Evolutionary conservation across 2,329 filamentous ascomycete species (phyloP).

Genomic region (Sporothrix variecibatus): DNA sequence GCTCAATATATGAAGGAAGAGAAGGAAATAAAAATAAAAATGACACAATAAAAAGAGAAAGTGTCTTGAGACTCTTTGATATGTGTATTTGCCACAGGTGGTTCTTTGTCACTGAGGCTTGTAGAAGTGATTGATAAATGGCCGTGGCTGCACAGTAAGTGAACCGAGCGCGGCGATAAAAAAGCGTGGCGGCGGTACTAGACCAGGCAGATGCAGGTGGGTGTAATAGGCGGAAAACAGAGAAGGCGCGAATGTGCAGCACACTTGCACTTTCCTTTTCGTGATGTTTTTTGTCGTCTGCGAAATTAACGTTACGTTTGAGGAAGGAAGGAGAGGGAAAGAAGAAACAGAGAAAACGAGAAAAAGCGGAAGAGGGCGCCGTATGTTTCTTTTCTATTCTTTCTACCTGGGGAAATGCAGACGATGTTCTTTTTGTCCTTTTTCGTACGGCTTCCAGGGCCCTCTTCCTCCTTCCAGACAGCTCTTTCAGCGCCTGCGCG

Average conservation of each 20-base stretch:
- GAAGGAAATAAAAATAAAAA: neutral
- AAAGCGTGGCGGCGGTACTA: conserved; percentile 12
- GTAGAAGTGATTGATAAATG: neutral
- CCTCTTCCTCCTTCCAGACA: neutral
- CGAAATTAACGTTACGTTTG: neutral
- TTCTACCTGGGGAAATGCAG: conserved; percentile 11
- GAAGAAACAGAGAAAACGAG: conserved; percentile 10
- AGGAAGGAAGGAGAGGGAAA: neutral
- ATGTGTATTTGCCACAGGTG: neutral
- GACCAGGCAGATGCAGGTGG: neutral
- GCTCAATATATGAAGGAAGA: neutral
- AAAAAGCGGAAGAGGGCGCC: conserved; percentile 11
- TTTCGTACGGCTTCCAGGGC: conserved; percentile 4
- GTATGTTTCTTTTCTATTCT: conserved; percentile 26
- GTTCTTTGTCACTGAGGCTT: conserved; percentile 6
- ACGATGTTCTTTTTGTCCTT: conserved; percentile 16
- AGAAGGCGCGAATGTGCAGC: neutral
- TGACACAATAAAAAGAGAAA: neutral
- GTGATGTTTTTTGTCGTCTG: neutral
- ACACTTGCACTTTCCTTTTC: conserved; percentile 8
- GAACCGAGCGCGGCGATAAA: neutral
- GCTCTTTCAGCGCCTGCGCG: conserved; percentile 6
- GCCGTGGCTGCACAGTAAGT: conserved; percentile 6
- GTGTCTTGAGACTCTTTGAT: neutral
- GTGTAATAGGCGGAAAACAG: neutral